These are phyloP conservation scores for Fusarium sp. DNA, from an alignment of 2,329 filamentous ascomycete genomes.

Conservation along the genomic window DNA sequence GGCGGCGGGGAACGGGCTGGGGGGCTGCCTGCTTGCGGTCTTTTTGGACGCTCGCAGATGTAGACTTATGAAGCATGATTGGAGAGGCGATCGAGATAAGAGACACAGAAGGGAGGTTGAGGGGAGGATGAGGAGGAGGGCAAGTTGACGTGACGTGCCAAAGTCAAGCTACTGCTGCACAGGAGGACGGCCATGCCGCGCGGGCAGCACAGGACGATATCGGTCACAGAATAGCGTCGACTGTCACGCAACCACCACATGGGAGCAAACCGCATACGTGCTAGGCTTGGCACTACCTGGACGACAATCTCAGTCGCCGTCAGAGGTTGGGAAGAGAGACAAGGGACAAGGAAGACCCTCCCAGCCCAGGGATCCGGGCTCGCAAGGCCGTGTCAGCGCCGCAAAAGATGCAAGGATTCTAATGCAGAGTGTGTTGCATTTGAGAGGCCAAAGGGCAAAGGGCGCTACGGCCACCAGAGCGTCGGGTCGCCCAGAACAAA, in stretches of 20 bases:
- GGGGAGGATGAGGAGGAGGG: neutral
- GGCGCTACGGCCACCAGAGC: conserved; percentile 45
- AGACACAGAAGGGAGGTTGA: conserved; percentile 2
- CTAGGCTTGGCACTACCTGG: conserved; percentile 11
- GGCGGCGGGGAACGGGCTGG: conserved; percentile 17
- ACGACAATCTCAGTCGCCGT: conserved; percentile 16
- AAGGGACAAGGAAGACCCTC: conserved; percentile 18
- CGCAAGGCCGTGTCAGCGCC: conserved; percentile 35
- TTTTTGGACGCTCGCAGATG: conserved; percentile 4
- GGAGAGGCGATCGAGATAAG: conserved; percentile 29
- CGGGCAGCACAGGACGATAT: conserved; percentile 16
- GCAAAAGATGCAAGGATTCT: conserved; percentile 39
- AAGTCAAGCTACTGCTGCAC: neutral
- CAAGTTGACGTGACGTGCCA: conserved; percentile 17
- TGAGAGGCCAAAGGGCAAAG: conserved; percentile 40
- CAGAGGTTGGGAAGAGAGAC: conserved; percentile 14
- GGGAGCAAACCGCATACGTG: conserved; percentile 27
- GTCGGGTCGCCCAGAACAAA: conserved; percentile 36
- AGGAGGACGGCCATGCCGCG: conserved; percentile 5
- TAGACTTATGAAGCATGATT: conserved; percentile 12
- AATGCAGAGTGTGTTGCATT: conserved; percentile 42
- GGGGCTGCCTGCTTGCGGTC: conserved; percentile 1
- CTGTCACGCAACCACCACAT: conserved; percentile 38
- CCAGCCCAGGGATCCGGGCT: conserved; percentile 36
- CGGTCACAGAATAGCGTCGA: conserved; percentile 26